phyloP scores from a whole-genome alignment of 2,329 filamentous ascomycete genomes.

The Fusarium phyllophilum region DNA sequence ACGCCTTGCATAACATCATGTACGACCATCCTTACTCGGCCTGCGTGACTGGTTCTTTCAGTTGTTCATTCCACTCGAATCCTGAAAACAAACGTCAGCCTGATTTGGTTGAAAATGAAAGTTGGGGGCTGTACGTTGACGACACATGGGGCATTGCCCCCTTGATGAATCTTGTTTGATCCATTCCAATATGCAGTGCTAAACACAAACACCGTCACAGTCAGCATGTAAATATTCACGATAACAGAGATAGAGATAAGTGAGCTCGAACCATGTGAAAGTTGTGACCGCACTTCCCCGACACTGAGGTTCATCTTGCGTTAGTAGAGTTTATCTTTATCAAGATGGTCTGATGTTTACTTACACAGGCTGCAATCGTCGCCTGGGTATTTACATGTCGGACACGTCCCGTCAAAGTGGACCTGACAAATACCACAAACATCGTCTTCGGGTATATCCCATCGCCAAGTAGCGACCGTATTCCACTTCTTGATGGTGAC shows the following conservation, averaged over 20 bases:
- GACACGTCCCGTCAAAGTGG: slow-evolving; percentile 97
- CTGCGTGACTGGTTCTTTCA: slow-evolving; percentile 46
- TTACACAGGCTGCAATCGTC: slow-evolving; percentile 92
- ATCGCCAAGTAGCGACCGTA: slow-evolving; percentile 94
- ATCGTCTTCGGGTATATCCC: slow-evolving; percentile 97
- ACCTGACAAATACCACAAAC: slow-evolving; percentile 99
- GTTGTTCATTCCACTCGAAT: slow-evolving; percentile 55
- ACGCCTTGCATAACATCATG: slow-evolving; percentile 21
- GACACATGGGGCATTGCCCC: slow-evolving; percentile 97
- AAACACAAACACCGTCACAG: slow-evolving; percentile 8
- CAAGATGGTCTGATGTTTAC: slow-evolving; percentile 49
- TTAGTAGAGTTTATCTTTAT: slow-evolving; percentile 24
- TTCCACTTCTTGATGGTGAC: slow-evolving; percentile 95
- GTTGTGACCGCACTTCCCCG: slow-evolving; percentile 95
- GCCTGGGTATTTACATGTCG: slow-evolving; percentile 96
- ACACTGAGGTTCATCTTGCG: slow-evolving; percentile 62
- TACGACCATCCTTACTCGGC: slow-evolving; percentile 42
- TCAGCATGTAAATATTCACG: slow-evolving; percentile 32
- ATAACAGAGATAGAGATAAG: not conserved
- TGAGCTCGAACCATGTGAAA: slow-evolving; percentile 85
- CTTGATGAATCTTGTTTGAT: slow-evolving; percentile 94
- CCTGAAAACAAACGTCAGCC: slow-evolving; percentile 43
- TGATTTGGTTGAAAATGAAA: not conserved
- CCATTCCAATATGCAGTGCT: slow-evolving; percentile 98
- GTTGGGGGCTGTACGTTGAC: slow-evolving; percentile 74